Evolutionary conservation across 768 basidiomycete species (phyloP).

Genomic region (Nevesoporus exiguus): DNA sequence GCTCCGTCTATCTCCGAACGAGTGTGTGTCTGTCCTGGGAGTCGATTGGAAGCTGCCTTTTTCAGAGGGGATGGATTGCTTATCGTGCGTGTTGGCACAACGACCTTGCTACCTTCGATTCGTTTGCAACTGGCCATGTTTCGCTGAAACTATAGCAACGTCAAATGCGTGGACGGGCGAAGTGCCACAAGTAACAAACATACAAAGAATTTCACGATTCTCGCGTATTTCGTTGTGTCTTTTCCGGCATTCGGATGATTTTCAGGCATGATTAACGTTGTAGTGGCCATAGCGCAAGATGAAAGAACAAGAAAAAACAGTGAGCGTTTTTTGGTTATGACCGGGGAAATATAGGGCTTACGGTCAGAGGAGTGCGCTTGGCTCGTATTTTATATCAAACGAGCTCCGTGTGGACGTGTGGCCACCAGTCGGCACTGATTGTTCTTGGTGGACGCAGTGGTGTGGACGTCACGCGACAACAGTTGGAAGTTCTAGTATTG

Average conservation of each 20-base stretch:
- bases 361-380: background rate
- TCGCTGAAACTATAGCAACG: background rate
- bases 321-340: background rate
- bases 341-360: background rate
- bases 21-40: conserved; percentile 2
- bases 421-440: background rate
- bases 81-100: background rate
- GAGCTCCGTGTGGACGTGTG: background rate
- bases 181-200: background rate
- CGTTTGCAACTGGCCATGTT: background rate
- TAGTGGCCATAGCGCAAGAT: background rate
- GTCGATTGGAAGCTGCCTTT: background rate
- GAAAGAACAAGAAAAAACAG: background rate
- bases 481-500: too few species aligned
- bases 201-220: background rate
- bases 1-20: background rate
- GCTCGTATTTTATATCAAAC: background rate
- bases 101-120: background rate
- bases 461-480: too few species aligned
- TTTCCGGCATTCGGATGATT: background rate
- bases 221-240: background rate
- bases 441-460: background rate
- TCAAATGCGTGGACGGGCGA: background rate
- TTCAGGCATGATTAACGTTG: background rate
- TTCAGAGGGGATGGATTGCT: conserved; percentile 4